A percentile compares a stretch with the other conserved stretches of the same genome.
These are phyloP conservation scores for Theobroma grandiflorum DNA, from an alignment of 441 rosid genomes.

Conservation along the genomic window DNA sequence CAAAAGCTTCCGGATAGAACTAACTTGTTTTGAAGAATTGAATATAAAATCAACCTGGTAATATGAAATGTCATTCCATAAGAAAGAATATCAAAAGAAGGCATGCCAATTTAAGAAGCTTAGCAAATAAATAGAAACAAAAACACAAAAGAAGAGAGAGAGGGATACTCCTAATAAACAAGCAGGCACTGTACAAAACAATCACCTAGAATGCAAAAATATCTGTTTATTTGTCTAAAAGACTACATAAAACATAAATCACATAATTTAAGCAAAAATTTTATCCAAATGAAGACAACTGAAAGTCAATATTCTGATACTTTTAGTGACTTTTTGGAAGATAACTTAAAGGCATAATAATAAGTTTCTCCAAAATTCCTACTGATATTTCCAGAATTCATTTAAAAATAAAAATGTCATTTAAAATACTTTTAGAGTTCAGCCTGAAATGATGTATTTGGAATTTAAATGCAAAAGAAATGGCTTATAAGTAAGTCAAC, in stretches of 20 bases:
- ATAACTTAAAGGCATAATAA: not conserved
- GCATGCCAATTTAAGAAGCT: not conserved
- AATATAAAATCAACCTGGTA: conserved; percentile 85
- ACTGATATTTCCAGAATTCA: conserved; percentile 7
- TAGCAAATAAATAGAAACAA: not conserved
- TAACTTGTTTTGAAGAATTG: conserved; percentile 87
- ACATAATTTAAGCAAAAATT: no score
- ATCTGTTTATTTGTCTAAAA: no score
- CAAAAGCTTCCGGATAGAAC: conserved; percentile 79
- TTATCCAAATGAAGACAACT: no score
- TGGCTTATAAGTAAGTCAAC: conserved; percentile 11
- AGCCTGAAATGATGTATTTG: not conserved
- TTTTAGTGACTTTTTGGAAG: not conserved
- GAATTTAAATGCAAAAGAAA: not conserved
- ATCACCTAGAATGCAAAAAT: no score
- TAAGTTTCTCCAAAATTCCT: not conserved
- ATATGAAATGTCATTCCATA: no score
- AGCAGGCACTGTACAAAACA: no score
- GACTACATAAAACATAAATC: no score
- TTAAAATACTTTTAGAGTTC: not conserved
- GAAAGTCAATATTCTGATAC: no score
- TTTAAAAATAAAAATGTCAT: not conserved
- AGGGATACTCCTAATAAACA: no score
- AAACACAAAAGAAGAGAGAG: no score
- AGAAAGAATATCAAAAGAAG: conserved; percentile 11